A percentile compares a stretch with the other conserved stretches of the same genome.
phyloP scores from a whole-genome alignment of 306 rosid species.

The Benincasa hispida region DNA sequence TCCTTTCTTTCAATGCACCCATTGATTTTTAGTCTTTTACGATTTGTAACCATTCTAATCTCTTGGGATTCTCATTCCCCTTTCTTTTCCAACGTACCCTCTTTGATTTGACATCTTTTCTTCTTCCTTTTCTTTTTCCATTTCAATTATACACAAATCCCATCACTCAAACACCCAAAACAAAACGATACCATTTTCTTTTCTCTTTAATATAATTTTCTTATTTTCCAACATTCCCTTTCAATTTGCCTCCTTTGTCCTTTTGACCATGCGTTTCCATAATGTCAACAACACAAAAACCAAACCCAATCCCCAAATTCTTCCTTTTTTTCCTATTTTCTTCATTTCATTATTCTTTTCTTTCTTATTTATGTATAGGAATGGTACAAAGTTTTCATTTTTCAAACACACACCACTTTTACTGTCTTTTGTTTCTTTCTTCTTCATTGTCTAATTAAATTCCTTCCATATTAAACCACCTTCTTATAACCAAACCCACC shows the following conservation, averaged over 20 bases:
- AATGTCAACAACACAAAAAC: not conserved
- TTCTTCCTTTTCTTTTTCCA: not conserved
- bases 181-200: too few relatives aligned
- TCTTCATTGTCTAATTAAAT: not conserved
- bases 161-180: too few relatives aligned
- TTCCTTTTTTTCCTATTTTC: not conserved
- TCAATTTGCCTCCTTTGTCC: conserved; percentile 3
- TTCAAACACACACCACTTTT: not conserved
- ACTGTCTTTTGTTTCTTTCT: not conserved
- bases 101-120: not conserved
- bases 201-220: too few relatives aligned
- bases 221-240: not conserved
- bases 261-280: not conserved
- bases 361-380: not conserved
- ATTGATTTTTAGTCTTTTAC: not conserved
- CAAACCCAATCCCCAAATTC: not conserved
- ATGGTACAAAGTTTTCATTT: not conserved
- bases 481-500: not conserved
- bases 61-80: conserved; percentile 22
- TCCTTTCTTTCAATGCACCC: too few relatives aligned
- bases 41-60: conserved; percentile 13
- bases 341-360: not conserved
- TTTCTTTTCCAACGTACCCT: not conserved
- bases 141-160: not conserved
- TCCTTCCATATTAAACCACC: not conserved